These are phyloP conservation scores for Plasmodium knowlesi DNA, from an alignment of 169 alveolate species.

Conservation along the genomic window DNA sequence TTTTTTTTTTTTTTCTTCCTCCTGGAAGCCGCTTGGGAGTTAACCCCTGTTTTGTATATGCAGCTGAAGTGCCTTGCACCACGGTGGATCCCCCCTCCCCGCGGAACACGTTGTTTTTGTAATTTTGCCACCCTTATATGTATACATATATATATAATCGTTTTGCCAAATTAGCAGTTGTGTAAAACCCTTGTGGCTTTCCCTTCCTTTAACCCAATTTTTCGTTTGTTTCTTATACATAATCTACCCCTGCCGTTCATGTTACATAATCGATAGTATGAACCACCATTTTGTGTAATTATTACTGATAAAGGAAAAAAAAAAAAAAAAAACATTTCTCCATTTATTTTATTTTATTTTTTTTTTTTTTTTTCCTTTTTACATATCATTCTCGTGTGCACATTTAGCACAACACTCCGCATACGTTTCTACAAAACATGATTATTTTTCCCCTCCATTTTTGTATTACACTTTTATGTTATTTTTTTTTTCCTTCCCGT, in stretches of 20 bases:
- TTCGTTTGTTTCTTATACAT: not conserved
- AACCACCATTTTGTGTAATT: not conserved
- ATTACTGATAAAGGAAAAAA: not conserved
- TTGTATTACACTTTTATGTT: not conserved
- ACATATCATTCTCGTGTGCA: not conserved
- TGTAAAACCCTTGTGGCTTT: not conserved
- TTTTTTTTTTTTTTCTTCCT: not conserved
- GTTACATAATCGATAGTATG: not conserved
- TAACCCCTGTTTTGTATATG: not conserved
- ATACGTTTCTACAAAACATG: not conserved
- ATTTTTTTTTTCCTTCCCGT: not conserved
- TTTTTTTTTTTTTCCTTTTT: not conserved
- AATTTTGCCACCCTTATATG: not conserved
- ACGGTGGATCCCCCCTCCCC: not conserved
- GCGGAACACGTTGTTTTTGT: not conserved
- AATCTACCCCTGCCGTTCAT: not conserved
- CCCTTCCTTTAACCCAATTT: not conserved
- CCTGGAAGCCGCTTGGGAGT: not conserved
- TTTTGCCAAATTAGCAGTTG: not conserved
- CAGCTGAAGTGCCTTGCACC: not conserved
- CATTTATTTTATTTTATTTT: not conserved
- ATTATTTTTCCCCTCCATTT: not conserved
- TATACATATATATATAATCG: not conserved
- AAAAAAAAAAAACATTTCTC: not conserved
- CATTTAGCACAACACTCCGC: not conserved